Evolutionary conservation across 2,329 filamentous ascomycete genomes (phyloP).

Genomic region (Zymoseptoria pseudotritici): DNA sequence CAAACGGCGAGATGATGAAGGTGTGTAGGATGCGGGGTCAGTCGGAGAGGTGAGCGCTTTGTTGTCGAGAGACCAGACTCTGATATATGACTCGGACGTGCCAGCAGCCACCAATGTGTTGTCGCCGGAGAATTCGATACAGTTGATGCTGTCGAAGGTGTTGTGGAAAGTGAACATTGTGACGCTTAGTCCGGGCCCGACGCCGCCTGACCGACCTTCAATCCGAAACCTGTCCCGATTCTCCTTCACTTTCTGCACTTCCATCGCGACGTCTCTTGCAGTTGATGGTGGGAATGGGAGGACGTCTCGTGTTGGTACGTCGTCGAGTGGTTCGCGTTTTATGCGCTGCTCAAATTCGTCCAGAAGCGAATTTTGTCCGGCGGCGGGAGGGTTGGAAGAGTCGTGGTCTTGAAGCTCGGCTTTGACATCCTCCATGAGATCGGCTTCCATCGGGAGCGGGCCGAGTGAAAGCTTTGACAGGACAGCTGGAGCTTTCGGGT

Average conservation of each 20-base stretch:
- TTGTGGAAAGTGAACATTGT: constrained; percentile 99
- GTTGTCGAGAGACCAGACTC: constrained; percentile 86
- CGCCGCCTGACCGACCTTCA: constrained; percentile 72
- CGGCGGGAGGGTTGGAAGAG: constrained; percentile 60
- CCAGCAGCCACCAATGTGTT: constrained; percentile 79
- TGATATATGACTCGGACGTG: constrained; percentile 89
- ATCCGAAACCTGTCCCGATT: constrained; percentile 88
- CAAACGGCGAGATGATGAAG: constrained; percentile 62
- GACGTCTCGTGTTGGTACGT: constrained; percentile 69
- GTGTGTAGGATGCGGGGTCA: constrained; percentile 50
- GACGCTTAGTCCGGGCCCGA: constrained; percentile 75
- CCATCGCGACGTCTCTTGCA: constrained; percentile 83
- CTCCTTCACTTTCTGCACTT: constrained; percentile 89
- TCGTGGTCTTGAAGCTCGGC: constrained; percentile 84
- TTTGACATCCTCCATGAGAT: constrained; percentile 76
- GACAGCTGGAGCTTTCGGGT: constrained; percentile 51
- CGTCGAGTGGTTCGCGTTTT: constrained; percentile 83
- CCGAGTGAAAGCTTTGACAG: constrained; percentile 66
- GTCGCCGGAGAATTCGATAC: constrained; percentile 91
- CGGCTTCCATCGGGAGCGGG: constrained; percentile 72
- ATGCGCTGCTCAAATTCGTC: constrained; percentile 79
- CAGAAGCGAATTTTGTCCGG: constrained; percentile 65
- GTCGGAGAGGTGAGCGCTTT: constrained; percentile 66
- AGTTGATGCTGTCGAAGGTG: constrained; percentile 83
- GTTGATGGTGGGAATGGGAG: constrained; percentile 82